Conservation (phyloP, 371 early-diverging fungal genomes). For the Mucor sp. region DNA sequence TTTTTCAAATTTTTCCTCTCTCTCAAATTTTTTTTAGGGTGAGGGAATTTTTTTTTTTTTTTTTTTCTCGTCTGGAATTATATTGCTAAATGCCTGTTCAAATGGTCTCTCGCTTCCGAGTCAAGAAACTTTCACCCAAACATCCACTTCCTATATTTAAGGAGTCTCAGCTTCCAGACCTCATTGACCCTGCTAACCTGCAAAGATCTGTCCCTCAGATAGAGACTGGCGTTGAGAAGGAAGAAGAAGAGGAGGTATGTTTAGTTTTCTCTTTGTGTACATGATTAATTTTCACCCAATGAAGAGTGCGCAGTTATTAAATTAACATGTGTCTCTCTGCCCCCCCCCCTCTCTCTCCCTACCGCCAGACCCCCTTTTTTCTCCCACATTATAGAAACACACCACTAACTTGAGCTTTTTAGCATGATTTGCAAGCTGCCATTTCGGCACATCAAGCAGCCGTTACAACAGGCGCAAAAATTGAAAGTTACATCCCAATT, state of each 20-base stretch:
- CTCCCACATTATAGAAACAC: constrained; percentile 1
- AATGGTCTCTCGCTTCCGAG: constrained; percentile 68
- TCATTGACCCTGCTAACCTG: constrained; percentile 58
- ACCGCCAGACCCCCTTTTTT: not conserved
- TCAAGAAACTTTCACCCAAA: constrained; percentile 65
- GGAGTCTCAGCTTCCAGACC: constrained; percentile 60
- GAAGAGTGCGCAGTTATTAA: not conserved
- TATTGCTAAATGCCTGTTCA: constrained; percentile 17
- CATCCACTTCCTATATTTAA: constrained; percentile 63
- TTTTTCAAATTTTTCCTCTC: not conserved
- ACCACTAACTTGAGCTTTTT: constrained; percentile 24
- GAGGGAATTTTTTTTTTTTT: not conserved
- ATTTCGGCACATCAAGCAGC: constrained; percentile 80
- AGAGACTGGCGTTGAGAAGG: constrained; percentile 91
- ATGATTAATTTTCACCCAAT: constrained; percentile 2
- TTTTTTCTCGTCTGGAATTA: constrained; percentile 1
- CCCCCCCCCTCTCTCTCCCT: not conserved
- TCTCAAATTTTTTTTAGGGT: not conserved
- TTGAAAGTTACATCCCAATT: constrained; percentile 82
- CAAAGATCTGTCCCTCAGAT: constrained; percentile 67
- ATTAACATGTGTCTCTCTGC: not conserved
- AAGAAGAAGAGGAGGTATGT: constrained; percentile 81
- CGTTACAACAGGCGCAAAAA: constrained; percentile 56
- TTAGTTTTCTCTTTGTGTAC: not conserved
- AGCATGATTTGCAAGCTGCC: constrained; percentile 96